A percentile compares a stretch with the other conserved stretches of the same genome.
These are phyloP conservation scores for Akanthomyces uredinophilus DNA, from an alignment of 2,329 filamentous ascomycete genomes.

Conservation along the genomic window DNA sequence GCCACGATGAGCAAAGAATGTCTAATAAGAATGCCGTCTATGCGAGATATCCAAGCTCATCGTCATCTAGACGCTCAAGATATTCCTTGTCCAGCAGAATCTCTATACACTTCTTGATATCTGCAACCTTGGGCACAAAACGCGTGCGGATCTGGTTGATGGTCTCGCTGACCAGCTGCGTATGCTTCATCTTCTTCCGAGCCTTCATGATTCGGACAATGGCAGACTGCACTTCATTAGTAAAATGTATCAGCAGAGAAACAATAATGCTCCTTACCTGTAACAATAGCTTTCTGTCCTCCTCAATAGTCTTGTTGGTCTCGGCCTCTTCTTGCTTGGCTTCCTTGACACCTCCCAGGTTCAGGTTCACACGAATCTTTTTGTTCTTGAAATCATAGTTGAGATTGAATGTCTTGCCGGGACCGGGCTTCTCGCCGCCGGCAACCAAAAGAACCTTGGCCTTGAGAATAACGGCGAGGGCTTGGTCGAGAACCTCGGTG, in stretches of 20 bases:
- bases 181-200: constrained; percentile 97
- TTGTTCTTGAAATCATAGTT: constrained; percentile 98
- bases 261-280: constrained; percentile 61
- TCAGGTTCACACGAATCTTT: constrained; percentile 95
- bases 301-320: constrained; percentile 98
- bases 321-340: constrained; percentile 94
- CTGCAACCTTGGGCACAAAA: constrained; percentile 85
- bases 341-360: constrained; percentile 90
- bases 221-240: constrained; percentile 63
- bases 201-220: constrained; percentile 99
- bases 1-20: neutral
- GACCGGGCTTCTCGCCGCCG: constrained; percentile 65
- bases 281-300: constrained; percentile 91
- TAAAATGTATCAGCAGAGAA: neutral
- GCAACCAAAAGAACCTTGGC: constrained; percentile 78
- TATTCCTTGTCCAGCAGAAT: constrained; percentile 99
- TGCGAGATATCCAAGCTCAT: constrained; percentile 91
- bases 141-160: constrained; percentile 91
- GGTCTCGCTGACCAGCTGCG: constrained; percentile 87
- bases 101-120: constrained; percentile 99
- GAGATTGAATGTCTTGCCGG: constrained; percentile 74
- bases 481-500: constrained; percentile 79
- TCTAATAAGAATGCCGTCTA: constrained; percentile 35
- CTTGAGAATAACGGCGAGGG: constrained; percentile 81
- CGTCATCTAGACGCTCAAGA: constrained; percentile 87